Evolutionary conservation across 345 rosid genomes (phyloP).

Genomic region (Atalantia buxifolia): DNA sequence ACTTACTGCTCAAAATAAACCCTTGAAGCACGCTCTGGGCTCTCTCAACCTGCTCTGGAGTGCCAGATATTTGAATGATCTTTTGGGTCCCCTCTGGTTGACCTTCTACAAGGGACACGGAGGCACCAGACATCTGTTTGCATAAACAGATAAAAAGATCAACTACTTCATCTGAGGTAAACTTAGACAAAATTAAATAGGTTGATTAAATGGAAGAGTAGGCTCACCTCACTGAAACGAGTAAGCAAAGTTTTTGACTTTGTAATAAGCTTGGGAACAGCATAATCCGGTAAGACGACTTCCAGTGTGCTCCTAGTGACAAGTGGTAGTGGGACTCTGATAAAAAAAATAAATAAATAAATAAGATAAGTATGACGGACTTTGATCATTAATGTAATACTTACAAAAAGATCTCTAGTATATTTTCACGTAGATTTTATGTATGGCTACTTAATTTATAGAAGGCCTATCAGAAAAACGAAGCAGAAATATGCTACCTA

Average conservation of each 20-base stretch:
- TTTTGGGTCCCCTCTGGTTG: slow-evolving; percentile 62
- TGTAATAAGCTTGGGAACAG: slow-evolving; percentile 76
- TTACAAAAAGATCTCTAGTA: neutral
- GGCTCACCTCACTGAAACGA: slow-evolving; percentile 90
- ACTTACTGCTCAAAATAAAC: slow-evolving; percentile 92
- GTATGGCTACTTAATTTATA: neutral
- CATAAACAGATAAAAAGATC: slow-evolving; percentile 2
- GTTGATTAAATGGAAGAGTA: neutral
- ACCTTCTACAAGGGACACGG: slow-evolving; percentile 73
- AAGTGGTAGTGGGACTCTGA: slow-evolving; percentile 69
- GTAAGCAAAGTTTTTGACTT: slow-evolving; percentile 90
- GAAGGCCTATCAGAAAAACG: neutral
- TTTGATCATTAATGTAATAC: neutral
- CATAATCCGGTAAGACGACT: slow-evolving; percentile 84
- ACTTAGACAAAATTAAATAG: neutral
- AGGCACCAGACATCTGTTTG: slow-evolving; percentile 90
- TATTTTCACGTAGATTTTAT: neutral
- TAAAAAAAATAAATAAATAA: neutral
- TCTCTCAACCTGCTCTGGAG: slow-evolving; percentile 93
- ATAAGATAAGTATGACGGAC: neutral
- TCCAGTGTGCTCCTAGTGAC: slow-evolving; percentile 96
- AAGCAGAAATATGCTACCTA: slow-evolving; percentile 44
- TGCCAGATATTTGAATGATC: slow-evolving; percentile 83
- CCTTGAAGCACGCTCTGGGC: slow-evolving; percentile 99
- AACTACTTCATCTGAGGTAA: neutral